Base-by-base conservation (phyloP, 345 rosid genomes). In the Rhodomyrtus tomentosa region DNA sequence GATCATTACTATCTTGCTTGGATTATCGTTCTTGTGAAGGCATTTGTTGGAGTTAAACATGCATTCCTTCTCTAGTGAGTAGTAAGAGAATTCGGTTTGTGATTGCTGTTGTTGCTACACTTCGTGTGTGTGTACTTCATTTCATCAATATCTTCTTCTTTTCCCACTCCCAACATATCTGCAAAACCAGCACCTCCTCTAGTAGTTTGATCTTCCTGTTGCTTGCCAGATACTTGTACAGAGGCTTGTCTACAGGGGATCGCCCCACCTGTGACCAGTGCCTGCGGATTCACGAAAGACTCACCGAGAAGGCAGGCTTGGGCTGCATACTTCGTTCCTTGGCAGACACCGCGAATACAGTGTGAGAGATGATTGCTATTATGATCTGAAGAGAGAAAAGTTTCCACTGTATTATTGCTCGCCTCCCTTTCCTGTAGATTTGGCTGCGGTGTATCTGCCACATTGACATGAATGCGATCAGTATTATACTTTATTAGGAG, bases 201-300 rank as follows among this genome's bases (percentile, higher is more conserved):
- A 68, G 40, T 36, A 18, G 36, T 68, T 36, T 20, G 45, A 36
- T 68, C 25, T 5, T 55, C 32, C 27, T 0, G 8, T 32, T 55
- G 49, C 48, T 29, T 54, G 48, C 68, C 89, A 94, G 96, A 94
- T 95, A 95, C 89, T 85, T 93, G 83, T 94, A 96, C 82, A 91
- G 98, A 90, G 98, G 98, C 24, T 91, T 96, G 88, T 94, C 98
- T 18, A 93, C 98, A 16, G 97, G 96, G 22, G 98, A 96, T 90
- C 91, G 97, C 82, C 98, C 98, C 40, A 94, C 98, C 40, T 97
- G 98, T 56, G 98, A 96, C 80, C 98, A 95, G 80, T 96, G 98
- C 89, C 92, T 95, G 25, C 89, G 92, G 74, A 95, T 96, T 88
- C 98, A 96, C 50, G 98, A 93, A 89, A 95, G 93, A 87, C 90